Conservation (phyloP, 2,329 filamentous ascomycete species). For the Trichoderma brevicompactum region DNA sequence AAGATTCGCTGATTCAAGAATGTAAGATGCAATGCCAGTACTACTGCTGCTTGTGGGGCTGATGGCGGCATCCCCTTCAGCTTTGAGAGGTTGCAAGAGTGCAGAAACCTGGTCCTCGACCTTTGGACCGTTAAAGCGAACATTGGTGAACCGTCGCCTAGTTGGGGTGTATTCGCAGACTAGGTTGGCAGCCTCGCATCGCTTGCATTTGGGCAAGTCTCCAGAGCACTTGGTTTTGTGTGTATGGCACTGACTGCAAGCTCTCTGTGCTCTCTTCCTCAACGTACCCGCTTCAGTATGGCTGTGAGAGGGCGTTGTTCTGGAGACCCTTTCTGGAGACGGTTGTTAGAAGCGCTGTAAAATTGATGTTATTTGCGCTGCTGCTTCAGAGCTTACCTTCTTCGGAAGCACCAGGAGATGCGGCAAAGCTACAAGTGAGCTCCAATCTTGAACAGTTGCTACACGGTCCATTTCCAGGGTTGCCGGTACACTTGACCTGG, state of each 20-base stretch:
- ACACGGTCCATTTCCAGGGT: conserved; percentile 44
- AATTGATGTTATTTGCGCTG: not conserved
- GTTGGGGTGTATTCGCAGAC: conserved; percentile 47
- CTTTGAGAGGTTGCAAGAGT: conserved; percentile 17
- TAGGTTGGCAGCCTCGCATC: conserved; percentile 44
- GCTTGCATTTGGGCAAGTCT: conserved; percentile 46
- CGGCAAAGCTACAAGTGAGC: conserved; percentile 44
- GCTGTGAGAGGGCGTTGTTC: conserved; percentile 47
- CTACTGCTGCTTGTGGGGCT: conserved; percentile 33
- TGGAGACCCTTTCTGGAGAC: conserved; percentile 40
- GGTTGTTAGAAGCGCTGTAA: not conserved
- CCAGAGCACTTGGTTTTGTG: conserved; percentile 52
- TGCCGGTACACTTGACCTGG: conserved; percentile 50
- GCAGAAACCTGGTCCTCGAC: conserved; percentile 21
- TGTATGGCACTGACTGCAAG: conserved; percentile 48
- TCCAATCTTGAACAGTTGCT: conserved; percentile 46
- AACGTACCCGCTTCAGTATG: conserved; percentile 50
- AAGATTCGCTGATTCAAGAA: conserved; percentile 36
- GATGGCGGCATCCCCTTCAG: conserved; percentile 30
- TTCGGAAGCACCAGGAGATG: conserved; percentile 32
- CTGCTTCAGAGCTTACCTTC: conserved; percentile 32
- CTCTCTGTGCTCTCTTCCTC: conserved; percentile 48
- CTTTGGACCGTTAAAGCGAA: conserved; percentile 35
- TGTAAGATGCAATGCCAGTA: conserved; percentile 31
- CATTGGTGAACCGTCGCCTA: conserved; percentile 46